These are phyloP conservation scores for Ulvella scutata DNA, from an alignment of 139 green algal genomes.

Conservation along the genomic window DNA sequence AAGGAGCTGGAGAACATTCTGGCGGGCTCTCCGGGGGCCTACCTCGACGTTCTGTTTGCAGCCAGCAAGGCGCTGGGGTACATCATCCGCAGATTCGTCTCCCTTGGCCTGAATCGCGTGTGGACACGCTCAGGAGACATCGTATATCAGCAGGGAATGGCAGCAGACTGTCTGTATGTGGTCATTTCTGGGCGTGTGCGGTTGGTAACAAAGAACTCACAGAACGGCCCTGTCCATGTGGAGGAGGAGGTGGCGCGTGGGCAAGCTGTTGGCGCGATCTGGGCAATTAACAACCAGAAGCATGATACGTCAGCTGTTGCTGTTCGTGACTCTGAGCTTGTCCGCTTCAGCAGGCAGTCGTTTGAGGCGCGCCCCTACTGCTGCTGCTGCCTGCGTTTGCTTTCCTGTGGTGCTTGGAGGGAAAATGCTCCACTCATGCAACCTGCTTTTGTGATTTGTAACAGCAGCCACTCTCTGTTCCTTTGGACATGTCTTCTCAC, in stretches of 20 bases:
- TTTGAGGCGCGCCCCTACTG: neutral
- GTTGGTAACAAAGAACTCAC: conserved; percentile 25
- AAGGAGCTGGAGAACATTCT: conserved; percentile 26
- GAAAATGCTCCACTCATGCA: too few species aligned
- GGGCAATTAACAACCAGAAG: conserved; percentile 30
- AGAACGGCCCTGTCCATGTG: conserved; percentile 11
- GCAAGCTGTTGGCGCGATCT: conserved; percentile 52
- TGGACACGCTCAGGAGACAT: conserved; percentile 50
- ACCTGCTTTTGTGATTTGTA: too few species aligned
- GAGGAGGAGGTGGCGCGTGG: conserved; percentile 48
- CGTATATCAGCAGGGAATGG: conserved; percentile 30
- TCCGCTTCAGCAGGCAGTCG: conserved; percentile 43
- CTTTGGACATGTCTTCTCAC: too few species aligned
- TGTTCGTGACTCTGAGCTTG: conserved; percentile 50
- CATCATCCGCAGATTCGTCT: conserved; percentile 51
- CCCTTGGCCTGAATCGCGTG: conserved; percentile 53
- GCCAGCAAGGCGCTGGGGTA: conserved; percentile 33
- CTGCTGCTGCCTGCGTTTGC: neutral
- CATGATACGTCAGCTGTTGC: conserved; percentile 55
- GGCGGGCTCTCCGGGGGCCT: conserved; percentile 2
- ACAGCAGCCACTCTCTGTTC: too few species aligned
- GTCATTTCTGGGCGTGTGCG: conserved; percentile 51
- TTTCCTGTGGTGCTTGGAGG: neutral
- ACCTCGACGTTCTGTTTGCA: conserved; percentile 37
- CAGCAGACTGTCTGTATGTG: conserved; percentile 48